These are phyloP conservation scores for Coemansia reversa DNA, from an alignment of 192 early-diverging fungal genomes.

Conservation along the genomic window DNA sequence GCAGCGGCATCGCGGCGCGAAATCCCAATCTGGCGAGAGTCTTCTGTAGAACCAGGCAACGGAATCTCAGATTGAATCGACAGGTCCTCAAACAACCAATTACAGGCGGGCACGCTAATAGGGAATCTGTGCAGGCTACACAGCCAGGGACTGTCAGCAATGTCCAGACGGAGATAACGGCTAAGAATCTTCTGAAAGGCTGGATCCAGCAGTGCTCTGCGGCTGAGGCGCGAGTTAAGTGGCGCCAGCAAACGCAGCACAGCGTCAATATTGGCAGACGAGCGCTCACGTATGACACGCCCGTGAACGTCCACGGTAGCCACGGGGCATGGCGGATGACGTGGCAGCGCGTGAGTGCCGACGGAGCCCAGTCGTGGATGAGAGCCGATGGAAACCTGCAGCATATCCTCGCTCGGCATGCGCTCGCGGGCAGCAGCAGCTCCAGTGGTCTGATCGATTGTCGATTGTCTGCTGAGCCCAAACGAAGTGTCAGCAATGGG, in stretches of 20 bases:
- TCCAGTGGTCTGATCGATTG: constrained; percentile 7
- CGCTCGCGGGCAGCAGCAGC: constrained; percentile 3
- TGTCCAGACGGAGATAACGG: constrained; percentile 34
- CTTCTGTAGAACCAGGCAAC: not conserved
- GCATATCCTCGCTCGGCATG: constrained; percentile 1
- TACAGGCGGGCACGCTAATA: constrained; percentile 11
- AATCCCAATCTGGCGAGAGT: not conserved
- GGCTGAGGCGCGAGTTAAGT: constrained; percentile 14
- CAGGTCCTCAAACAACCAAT: constrained; percentile 26
- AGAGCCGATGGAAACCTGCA: not conserved
- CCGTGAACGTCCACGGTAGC: constrained; percentile 41
- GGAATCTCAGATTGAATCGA: not conserved
- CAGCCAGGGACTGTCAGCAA: constrained; percentile 41
- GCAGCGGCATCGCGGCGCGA: not conserved
- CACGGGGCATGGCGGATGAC: constrained; percentile 26
- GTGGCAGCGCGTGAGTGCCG: constrained; percentile 14
- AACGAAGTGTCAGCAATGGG: constrained; percentile 8
- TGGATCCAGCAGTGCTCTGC: constrained; percentile 41
- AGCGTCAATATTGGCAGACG: constrained; percentile 38
- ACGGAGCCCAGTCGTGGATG: not conserved
- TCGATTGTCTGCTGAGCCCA: constrained; percentile 23
- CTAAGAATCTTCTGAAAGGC: constrained; percentile 50
- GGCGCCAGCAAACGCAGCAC: constrained; percentile 41
- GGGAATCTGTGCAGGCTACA: constrained; percentile 28
- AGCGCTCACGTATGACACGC: constrained; percentile 20